Evolutionary conservation across 163 green algal genomes (phyloP), one percentile per base, ranked within the genome.

Genomic region (Picocystis sp.): DNA sequence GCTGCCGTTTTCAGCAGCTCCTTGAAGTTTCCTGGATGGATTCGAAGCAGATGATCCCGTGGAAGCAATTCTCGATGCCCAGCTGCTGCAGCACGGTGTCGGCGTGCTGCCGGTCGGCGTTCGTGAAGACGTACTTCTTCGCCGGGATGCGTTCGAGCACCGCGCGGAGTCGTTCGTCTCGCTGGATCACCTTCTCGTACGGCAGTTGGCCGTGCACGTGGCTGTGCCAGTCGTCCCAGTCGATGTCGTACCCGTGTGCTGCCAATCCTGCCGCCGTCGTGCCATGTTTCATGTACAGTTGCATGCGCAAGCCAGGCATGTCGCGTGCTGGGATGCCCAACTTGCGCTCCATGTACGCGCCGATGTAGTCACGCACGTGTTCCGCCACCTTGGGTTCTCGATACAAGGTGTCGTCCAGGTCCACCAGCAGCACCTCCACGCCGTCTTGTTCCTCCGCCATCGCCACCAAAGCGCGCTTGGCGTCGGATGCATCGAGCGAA

Each of bases 71-170:
- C 10, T 29, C 15, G 47, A 54, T 54, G 3, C 47, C 47, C n/a
- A 54, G 35, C 17, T 34, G 47, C 17, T 23, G n/a, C 47, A 54
- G 13, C 25, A 33, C 34, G n/a, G 19, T 29, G 17, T 54, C 47
- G n/a, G 47, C 47, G 47, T 54, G 47, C 5, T 41, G n/a, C 6
- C 47, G 3, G 47, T 54, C 47, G 17, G 47, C 47, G 47, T 54
- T 54, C 3, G 47, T 54, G 47, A 54, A 54, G n/a, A 54, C 41
- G 47, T 54, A 54, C 47, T 54, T 54, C 25, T 33, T 33, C 47
- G 38, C 41, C 17, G n/a, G n/a, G 12, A 54, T 21, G 47, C 25
- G 12, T 33, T 54, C 47, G 25, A 54, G 47, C 17, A 54, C 25
- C 5, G 35, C 47, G 25, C 41, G 35, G 17, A 54, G 47, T 13